Evolutionary conservation across 164 flowering plant species (phyloP).

Genomic region (Litsea cubeba): DNA sequence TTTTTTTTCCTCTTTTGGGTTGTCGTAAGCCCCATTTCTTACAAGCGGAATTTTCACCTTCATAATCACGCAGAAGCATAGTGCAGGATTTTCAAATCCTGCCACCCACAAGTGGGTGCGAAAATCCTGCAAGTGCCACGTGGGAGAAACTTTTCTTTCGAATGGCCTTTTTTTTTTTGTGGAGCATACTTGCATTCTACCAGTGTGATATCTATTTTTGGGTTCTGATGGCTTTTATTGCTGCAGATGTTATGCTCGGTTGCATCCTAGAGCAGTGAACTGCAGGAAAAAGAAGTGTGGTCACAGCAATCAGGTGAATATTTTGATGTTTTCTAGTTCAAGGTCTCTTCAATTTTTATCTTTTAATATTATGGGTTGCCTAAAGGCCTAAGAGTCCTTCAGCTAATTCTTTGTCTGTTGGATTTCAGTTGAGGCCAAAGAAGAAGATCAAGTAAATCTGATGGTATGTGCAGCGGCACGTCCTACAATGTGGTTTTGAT

Average conservation of each 20-base stretch:
- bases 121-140: too few relatives aligned
- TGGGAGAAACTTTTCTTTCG: too few relatives aligned
- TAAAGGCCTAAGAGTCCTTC: neutral
- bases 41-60: too few relatives aligned
- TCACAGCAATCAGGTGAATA: conserved; percentile 32
- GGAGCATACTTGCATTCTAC: too few relatives aligned
- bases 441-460: conserved; percentile 33
- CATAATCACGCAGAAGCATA: too few relatives aligned
- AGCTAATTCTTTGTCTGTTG: neutral
- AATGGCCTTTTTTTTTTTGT: too few relatives aligned
- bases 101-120: too few relatives aligned
- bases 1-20: too few relatives aligned
- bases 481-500: neutral
- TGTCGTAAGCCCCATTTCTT: too few relatives aligned
- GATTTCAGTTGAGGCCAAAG: conserved; percentile 33
- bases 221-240: too few relatives aligned
- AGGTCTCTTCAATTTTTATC: neutral
- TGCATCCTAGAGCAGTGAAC: conserved; percentile 35
- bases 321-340: neutral
- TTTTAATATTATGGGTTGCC: neutral
- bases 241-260: conserved; percentile 28
- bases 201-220: too few relatives aligned
- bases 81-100: too few relatives aligned
- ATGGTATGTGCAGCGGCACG: neutral
- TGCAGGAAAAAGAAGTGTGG: conserved; percentile 38